Base-by-base conservation (phyloP, 2,329 filamentous ascomycete species). In the Beauveria varroae region DNA sequence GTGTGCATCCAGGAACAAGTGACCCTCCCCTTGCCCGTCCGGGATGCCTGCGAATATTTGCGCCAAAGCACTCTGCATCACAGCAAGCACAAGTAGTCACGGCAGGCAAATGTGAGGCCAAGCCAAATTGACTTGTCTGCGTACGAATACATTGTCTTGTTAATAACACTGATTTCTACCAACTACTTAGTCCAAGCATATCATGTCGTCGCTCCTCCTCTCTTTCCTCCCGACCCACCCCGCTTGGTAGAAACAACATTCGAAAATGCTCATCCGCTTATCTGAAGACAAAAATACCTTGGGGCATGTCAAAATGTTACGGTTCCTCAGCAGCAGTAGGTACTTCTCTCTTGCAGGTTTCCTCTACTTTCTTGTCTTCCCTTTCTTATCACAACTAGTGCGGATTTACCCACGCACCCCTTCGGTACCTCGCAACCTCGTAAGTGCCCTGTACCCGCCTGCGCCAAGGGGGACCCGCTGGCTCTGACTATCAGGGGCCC, bases 401-500 rank as follows among this genome's bases (percentile, higher is more conserved):
- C n/a, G 49, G n/a, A 52, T 22, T 40, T 52, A 9, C 5, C 24
- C 46, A 18, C 10, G 34, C 34, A 37, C 34, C 10, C 28, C 30
- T 26, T 41, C 9, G 41, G 26, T 37, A 37, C 34, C 34, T 37
- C 34, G 12, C 6, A 14, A 37, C 34, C 34, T 37, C 34, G 12
- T 16, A 14, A 54, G 51, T 54, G 37, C 34, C 9, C 37, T 24
- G 34, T 16, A 40, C 34, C 34, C 34, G 34, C 24, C 18, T 28
- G 50, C 20, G 22, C 18, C 26, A 7, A 20, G 30, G 22, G 41
- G 41, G 26, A 24, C 7, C 50, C 30, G 55, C 55, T 57, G 49
- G 44, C 55, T 57, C 55, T 57, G 55, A 50, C 55, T 34, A 50
- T 57, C 44, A 57, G 44, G 52, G 55, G 44, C 44, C 30, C 55